Base-by-base conservation (phyloP, 2,329 filamentous ascomycete species). In the Stemphylium lycopersici region DNA sequence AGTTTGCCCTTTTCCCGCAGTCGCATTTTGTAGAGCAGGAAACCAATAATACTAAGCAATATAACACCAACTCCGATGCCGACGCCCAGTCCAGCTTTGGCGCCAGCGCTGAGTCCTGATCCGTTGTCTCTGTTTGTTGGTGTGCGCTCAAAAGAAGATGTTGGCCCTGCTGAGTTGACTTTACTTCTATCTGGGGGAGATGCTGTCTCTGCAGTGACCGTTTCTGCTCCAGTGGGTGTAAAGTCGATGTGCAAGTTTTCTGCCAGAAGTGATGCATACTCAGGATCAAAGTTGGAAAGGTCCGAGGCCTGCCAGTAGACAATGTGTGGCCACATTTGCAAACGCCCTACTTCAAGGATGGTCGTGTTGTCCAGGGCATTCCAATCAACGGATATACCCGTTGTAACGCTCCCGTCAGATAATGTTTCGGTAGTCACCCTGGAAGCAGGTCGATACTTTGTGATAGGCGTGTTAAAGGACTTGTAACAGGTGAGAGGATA, bases 61-160 rank as follows among this genome's bases (percentile, higher is more conserved):
- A 41, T 10, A 0, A 2, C 36, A 0, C 29, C 47, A 18, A 41
- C 11, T 1, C 26, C 37, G 3, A 12, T 7, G 6, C 37, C 47
- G 2, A 49, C 29, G 10, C 37, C 37, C 29, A 49, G 36, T 2
- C 47, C 47, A 13, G 47, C 47, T n/a, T 49, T 49, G 18, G 47
- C 47, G 2, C 11, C 38, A 15, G 39, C 29, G 7, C 12, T 41
- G 8, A 49, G 37, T 10, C 39, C 31, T 10, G 37, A 15, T 20
- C 16, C 16, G 0, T 6, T 13, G 16, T 15, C 10, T 26, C 18
- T 11, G 24, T 6, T 6, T 6, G 22, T 24, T 7, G 22, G 4
- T 24, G 6, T 24, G 3, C 4, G 22, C 6, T 24, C 22, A 24
- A 6, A 6, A 5, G 13, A 18, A 6, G 7, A 7, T 22, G 4